Evolutionary conservation across 1,139 yeast species (phyloP).

Genomic region (Blastobotrys serpentis): DNA sequence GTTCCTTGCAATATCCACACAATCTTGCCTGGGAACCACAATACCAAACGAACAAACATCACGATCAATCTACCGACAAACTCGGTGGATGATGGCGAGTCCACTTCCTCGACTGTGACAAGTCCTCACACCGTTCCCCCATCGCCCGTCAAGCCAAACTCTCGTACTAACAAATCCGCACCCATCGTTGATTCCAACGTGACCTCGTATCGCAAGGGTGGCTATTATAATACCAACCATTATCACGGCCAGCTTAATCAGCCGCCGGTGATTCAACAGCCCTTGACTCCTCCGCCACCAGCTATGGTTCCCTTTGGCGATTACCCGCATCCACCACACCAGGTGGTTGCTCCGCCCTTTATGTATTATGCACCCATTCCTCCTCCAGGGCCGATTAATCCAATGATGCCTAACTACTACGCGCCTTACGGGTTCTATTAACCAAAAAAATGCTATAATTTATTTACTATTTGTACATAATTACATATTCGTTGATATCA

Average conservation of each 20-base stretch:
- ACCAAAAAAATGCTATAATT: no score
- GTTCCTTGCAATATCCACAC: conserved; percentile 22
- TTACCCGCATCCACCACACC: conserved; percentile 7
- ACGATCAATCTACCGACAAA: conserved; percentile 4
- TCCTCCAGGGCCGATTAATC: conserved; percentile 1
- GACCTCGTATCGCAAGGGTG: conserved; percentile 6
- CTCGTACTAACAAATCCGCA: background rate
- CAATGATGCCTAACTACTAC: conserved; percentile 3
- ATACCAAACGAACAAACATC: background rate
- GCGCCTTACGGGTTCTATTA: background rate
- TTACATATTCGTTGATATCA: background rate
- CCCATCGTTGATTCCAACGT: conserved; percentile 1
- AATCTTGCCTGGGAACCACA: conserved; percentile 17
- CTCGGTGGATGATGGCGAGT: background rate
- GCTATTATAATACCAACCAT: background rate
- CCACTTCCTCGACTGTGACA: background rate
- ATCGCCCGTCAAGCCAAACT: conserved; percentile 3
- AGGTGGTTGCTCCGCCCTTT: conserved; percentile 10
- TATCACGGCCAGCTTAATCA: background rate
- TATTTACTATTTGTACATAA: conserved; percentile 5
- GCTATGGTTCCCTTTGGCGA: background rate
- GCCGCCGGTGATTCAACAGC: conserved; percentile 4
- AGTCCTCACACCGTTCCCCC: background rate
- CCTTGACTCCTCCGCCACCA: conserved; percentile 13
- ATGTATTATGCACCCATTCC: conserved; percentile 4